Base-by-base conservation (phyloP, 805 yeast species). In the Kuraishia hungarica region DNA sequence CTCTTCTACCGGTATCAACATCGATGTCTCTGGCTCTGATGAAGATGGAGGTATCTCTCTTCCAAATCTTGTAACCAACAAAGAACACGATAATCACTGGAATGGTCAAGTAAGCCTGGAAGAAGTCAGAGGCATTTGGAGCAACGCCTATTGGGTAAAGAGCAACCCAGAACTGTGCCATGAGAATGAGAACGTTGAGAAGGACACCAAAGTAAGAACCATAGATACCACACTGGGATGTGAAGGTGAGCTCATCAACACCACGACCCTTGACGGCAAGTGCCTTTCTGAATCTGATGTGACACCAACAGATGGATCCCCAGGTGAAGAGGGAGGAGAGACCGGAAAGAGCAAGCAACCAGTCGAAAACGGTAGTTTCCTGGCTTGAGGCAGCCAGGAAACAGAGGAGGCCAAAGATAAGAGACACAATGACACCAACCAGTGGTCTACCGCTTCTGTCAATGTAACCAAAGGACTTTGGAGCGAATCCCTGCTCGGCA, bases 121-220 rank as follows among this genome's bases (percentile, higher is more conserved):
- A 89, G 77, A 89, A 89, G 51, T 61, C 70, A 43, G 68, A 62
- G 7, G 89, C 87, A 64, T 71, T 74, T 53, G 86, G 81, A 6
- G 57, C 73, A 55, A 59, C 24, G 5, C 56, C 56, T 50, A 82
- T 64, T 55, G 96, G 96, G 77, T 76, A 88, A 50, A 87, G 71
- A 6, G 94, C 92, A 56, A 85, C 76, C 89, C 93, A 89, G 75
- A 89, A 87, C 71, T 87, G 92, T 29, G 91, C 89, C 55, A 80
- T 72, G 57, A 90, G 73, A 58, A 89, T 83, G 54, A 86, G 67
- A 29, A 78, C 47, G 66, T 83, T 83, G 64, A 90, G 69, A 24
- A 70, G 56, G 20, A 80, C 63, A 55, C 94, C 96, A 66, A 78
- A 79, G 57, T 65, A 67, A 0, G 96, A 84, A 51, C 96, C 96